Evolutionary conservation across 2,329 filamentous ascomycete species (phyloP).

Genomic region (Fusarium longipes): DNA sequence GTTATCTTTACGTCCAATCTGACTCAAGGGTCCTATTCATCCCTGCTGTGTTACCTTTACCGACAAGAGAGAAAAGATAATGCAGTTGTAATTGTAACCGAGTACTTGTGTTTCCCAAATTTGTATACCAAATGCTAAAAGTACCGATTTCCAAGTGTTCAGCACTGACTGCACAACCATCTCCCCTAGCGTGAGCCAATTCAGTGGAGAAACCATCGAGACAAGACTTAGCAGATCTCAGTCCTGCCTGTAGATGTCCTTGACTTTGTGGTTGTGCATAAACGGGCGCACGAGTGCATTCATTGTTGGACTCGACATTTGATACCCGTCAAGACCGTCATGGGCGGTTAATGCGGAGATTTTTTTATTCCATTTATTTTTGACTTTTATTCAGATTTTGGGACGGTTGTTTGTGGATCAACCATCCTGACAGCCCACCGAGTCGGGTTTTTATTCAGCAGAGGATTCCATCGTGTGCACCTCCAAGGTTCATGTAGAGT

Average conservation of each 20-base stretch:
- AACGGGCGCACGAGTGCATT: neutral
- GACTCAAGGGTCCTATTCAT: neutral
- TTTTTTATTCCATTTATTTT: neutral
- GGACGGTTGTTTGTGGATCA: neutral
- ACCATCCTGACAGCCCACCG: constrained; percentile 10
- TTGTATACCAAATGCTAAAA: neutral
- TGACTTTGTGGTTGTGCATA: constrained; percentile 6
- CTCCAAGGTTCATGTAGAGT: neutral
- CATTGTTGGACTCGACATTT: neutral
- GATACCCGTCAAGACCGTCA: neutral
- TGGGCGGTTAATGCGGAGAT: neutral
- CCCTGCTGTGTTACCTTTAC: neutral
- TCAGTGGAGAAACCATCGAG: constrained; percentile 5
- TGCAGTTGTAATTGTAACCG: neutral
- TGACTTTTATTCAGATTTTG: neutral
- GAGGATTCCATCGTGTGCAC: neutral
- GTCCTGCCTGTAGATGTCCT: neutral
- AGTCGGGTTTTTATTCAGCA: neutral
- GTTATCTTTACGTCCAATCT: neutral
- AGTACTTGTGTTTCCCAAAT: neutral
- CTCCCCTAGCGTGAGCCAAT: constrained; percentile 11
- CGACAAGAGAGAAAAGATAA: neutral
- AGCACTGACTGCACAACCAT: neutral
- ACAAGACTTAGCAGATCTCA: neutral
- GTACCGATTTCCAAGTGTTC: neutral